Evolutionary conservation across 371 early-diverging fungal species (phyloP), one percentile per base, ranked within the genome.

Genomic region (Coemansia sp.): DNA sequence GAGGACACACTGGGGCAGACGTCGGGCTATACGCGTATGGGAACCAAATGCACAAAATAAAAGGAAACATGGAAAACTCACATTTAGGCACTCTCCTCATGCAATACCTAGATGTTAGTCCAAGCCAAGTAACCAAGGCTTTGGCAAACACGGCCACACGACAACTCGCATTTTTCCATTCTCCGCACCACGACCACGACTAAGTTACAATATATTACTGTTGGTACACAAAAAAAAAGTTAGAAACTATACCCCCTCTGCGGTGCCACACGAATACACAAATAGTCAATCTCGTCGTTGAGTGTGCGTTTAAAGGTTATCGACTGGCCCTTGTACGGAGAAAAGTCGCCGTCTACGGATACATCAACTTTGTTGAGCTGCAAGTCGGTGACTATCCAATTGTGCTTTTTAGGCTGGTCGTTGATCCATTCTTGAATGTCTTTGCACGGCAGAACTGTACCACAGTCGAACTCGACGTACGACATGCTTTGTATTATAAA

Each of bases 1-100:
- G 91, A 71, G 96, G 96, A 0, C 97, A 97, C 65, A 91, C 95
- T 20, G 95, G 91, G 3, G 93, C 94, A 6, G 97, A 96, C 83
- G 98, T 97, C 0, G 97, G 95, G 64, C 75, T 96, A n/a, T 93
- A 91, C 72, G 91, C 93, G 0, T 86, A 88, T 44, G 93, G 93
- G 2, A 61, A 64, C 7, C 72, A 80, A 9, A 62, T 85, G 6
- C 66, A 84, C 8, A 30, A 50, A 8, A 65, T 93, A 55, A 66
- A 69, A 14, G 93, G 93, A 5, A 89, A 86, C 74, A 85, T 86
- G 69, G 93, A 93, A 67, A 97, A 97, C 79, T 95, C 89, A 0
- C 89, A 93, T 25, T 88, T 97, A 65, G 96, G 96, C 28, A 65
- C 80, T 3, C 90, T 91, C 66, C 88, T 97, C 37, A 80, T 72